Evolutionary conservation across 495 filamentous ascomycete genomes (phyloP), one percentile per base, ranked within the genome.

Genomic region (Penicillium dipodomyicola): DNA sequence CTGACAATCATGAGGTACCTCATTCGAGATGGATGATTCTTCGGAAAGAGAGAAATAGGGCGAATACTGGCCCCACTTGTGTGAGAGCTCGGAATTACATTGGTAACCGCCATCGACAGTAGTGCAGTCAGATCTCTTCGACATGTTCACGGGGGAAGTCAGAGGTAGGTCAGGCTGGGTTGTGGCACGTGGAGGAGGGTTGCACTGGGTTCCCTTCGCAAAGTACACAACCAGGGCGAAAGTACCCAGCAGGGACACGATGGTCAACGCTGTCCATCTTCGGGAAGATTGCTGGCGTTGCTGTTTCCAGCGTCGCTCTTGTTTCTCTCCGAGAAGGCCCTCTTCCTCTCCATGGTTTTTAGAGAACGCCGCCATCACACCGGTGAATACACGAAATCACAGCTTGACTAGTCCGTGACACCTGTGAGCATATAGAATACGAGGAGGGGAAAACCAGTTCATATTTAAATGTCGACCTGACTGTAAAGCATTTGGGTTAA

Each of bases 51-150:
- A 78, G 74, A 87, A 95, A 69, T 82, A 92, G 14, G 91, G 90
- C 20, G 89, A 89, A 70, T 96, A 94, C 64, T 91, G 89, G 51
- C 91, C 91, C 91, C 90, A 95, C 55, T 71, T 80, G 57, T 88
- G 90, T 4, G 89, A 82, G 42, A 87, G 75, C 15, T 77, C 52
- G 10, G 77, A 56, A 33, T 76, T 71, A 67, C 85, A 89, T 58
- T 84, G 82, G 67, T 85, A 91, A 27, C 89, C 90, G 48, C 70
- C 62, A 14, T 81, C 59, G 14, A 84, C 71, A 3, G 76, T 81
- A 64, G 87, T 85, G 69, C 88, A 92, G 14, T 63, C 33, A 6
- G 22, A 20, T 27, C 32, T 54, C 43, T 29, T 39, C 0, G 42
- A 29, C 8, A 10, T 39, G 14, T 33, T n/a, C 17, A 20, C n/a